phyloP scores from a whole-genome alignment of 495 filamentous ascomycete genomes.

The Clavariopsis aquatica region DNA sequence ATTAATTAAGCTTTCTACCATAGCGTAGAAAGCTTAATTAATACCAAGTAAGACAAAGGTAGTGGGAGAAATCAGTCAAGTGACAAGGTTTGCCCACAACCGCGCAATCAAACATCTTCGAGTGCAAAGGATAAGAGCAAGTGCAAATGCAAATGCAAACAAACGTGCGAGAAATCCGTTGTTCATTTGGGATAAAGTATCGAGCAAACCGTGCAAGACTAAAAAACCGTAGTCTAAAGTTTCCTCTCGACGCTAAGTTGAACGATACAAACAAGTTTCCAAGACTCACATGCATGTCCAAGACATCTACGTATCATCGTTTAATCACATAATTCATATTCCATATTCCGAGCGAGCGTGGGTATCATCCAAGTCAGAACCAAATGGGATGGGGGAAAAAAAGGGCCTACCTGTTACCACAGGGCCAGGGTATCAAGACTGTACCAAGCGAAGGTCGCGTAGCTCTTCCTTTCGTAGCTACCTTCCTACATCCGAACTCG shows the following conservation, averaged over 20 bases:
- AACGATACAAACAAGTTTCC: background rate
- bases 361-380: background rate
- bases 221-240: background rate
- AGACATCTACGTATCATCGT: background rate
- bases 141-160: too few relatives aligned
- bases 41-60: too few relatives aligned
- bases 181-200: too few relatives aligned
- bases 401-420: background rate
- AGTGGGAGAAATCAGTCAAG: too few relatives aligned
- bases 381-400: too few relatives aligned
- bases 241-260: background rate
- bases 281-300: background rate
- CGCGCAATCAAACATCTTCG: too few relatives aligned
- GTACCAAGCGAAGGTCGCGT: constrained; percentile 20
- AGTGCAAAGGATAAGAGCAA: too few relatives aligned
- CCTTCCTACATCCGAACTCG: background rate
- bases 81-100: too few relatives aligned
- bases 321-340: background rate
- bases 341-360: constrained; percentile 7
- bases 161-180: too few relatives aligned
- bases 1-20: too few relatives aligned
- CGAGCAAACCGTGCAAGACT: background rate
- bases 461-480: background rate
- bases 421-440: constrained; percentile 25
- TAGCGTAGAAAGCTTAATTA: too few relatives aligned